Evolutionary conservation across 345 rosid species (phyloP), one percentile per base, ranked within the genome.

Genomic region (Heritiera littoralis): DNA sequence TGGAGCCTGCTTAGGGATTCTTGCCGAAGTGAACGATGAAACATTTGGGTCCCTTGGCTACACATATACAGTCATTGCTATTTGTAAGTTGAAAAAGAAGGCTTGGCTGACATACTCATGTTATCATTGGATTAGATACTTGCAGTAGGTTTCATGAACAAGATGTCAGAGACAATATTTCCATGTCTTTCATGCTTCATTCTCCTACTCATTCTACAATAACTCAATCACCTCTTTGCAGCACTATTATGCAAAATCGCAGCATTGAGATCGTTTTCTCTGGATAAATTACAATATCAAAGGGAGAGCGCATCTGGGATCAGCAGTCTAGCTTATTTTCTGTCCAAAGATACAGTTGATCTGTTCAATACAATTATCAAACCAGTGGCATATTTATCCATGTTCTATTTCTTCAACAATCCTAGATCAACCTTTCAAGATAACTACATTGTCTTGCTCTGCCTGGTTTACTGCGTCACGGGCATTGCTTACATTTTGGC

Each of bases 361-460:
- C 93, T 84, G 80, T 88, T 94, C 81, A 91, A 87, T 80, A 89
- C 89, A 48, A 49, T 90, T 45, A 58, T 94, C 81, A 94, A 94
- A 84, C 98, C 97, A 35, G 80, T 94, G 73, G 92, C 92, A 56
- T 94, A 91, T 83, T 83, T 94, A 76, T 94, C 94, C 64, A 92
- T 91, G 94, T 91, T 92, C 87, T 92, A 89, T 83, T 94, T 92
- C 94, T 94, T 92, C 93, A 91, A 90, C 89, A 92, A 88, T 75
- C 98, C 97, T 0, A 90, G 97, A 84, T 94, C 98, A 28, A 79
- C 86, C 74, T 94, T 94, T 49, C 74, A 72, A 52, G 97, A 94
- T 85, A 92, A 94, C 79, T 92, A 92, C 76, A 15, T 84, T 9
- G 87, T 94, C 40, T 82, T 90, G 80, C 67, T 91, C 58, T 91